Evolutionary conservation across 192 early-diverging fungal species (phyloP), one percentile per base, ranked within the genome.

Genomic region (Tieghemiomyces parasiticus): DNA sequence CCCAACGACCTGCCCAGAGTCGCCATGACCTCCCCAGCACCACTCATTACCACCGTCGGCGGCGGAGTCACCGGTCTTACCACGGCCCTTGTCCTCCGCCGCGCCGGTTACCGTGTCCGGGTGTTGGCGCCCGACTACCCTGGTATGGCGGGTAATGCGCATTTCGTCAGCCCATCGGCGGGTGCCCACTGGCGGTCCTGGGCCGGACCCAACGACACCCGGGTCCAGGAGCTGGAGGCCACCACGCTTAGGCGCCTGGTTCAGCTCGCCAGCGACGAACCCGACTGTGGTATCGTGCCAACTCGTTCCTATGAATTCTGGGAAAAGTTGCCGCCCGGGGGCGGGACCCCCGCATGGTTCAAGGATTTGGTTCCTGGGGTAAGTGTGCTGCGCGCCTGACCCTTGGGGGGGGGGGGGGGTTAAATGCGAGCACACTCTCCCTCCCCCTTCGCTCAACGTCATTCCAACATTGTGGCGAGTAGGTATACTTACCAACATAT

Each of bases 151-250:
- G 65, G 59, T 1, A 35, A 42, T 6, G 58, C 42, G 31, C 52
- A 61, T 46, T 81, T 72, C 32, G 65, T 70, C 20, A 68, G 56
- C 3, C 73, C 74, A 16, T 67, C 73, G 61, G 82, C 82, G 0
- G 82, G 82, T 13, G 82, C 82, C 32, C 77, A 82, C 65, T 84
- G 82, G 82, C 75, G 80, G 25, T 71, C 76, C 4, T 78, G 67
- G 65, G 72, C 80, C 12, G 58, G 31, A 33, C 70, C 71, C 28
- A 49, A 70, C 24, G 73, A 82, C 63, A 46, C 38, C 19, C 2
- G 49, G 29, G 46, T 74, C 31, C 78, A 78, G 38, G 60, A 62
- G 14, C 64, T 63, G 34, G 71, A 73, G 61, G 61, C 60, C 0
- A 29, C 61, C 14, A 67, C 71, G 8, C 69, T 67, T 34, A 24